These are phyloP conservation scores for Myxozyma melibiosi DNA, from an alignment of 805 yeast genomes.

Conservation along the genomic window DNA sequence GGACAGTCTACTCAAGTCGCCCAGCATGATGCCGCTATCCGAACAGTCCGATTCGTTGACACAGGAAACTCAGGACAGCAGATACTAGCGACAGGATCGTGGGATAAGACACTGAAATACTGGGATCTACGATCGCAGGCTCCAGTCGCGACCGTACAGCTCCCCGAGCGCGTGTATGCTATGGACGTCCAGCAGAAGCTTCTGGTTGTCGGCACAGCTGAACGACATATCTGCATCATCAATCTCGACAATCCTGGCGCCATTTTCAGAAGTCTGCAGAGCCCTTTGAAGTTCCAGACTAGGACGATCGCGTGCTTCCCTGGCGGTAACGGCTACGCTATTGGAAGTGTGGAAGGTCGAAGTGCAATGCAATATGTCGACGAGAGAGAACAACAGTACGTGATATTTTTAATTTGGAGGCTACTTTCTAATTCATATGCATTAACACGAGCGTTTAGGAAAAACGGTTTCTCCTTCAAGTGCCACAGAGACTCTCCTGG, in stretches of 20 bases:
- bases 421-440: background rate
- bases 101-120: slow-evolving; percentile 93
- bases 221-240: slow-evolving; percentile 73
- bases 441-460: background rate
- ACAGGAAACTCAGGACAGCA: slow-evolving; percentile 80
- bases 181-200: slow-evolving; percentile 83
- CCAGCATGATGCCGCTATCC: slow-evolving; percentile 79
- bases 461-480: slow-evolving; percentile 71
- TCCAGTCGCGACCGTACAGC: slow-evolving; percentile 75
- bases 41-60: slow-evolving; percentile 70
- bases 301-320: slow-evolving; percentile 80
- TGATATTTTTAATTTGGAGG: background rate
- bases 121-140: slow-evolving; percentile 88
- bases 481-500: slow-evolving; percentile 81
- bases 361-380: slow-evolving; percentile 93
- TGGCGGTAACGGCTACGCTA: slow-evolving; percentile 88
- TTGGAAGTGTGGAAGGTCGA: slow-evolving; percentile 93
- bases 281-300: slow-evolving; percentile 90
- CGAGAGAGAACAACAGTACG: slow-evolving; percentile 59
- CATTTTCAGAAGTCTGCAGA: slow-evolving; percentile 69
- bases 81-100: slow-evolving; percentile 87
- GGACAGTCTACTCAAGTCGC: slow-evolving; percentile 88
- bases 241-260: slow-evolving; percentile 77
- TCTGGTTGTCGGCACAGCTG: slow-evolving; percentile 93
- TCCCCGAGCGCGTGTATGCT: slow-evolving; percentile 89